Evolutionary conservation across 2,329 filamentous ascomycete species (phyloP), one percentile per base, ranked within the genome.

Genomic region (Thelonectria rubi): DNA sequence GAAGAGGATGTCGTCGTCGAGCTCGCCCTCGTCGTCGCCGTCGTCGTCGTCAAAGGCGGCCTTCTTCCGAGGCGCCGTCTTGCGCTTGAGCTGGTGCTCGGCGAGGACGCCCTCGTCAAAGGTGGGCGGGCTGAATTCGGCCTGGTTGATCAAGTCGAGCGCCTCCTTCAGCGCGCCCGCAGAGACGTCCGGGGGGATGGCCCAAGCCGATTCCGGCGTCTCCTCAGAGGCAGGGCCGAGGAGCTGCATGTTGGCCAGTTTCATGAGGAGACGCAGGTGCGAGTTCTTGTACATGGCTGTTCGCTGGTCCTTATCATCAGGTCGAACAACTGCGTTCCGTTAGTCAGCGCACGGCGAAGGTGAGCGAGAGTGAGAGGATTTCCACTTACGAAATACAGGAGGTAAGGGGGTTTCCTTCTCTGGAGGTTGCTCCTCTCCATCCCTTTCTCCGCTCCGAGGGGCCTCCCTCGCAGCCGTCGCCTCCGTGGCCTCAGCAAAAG

Each of bases 221-320:
- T 97, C 92, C 43, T 93, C 89, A 3, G 82, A 70, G 0, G 76
- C 76, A 1, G 82, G 80, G 0, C 78, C 76, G 9, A 84, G 76
- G 4, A 89, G 84, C 70, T 90, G 83, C 63, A 96, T 86, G 1
- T 91, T 91, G 17, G 90, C 82, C 0, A 95, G 82, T 1, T 83
- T 89, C 85, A 98, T 90, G 3, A 99, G 84, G 2, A 98, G 87
- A 34, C 94, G 90, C 2, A 98, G 84, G 71, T 94, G 90, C 10
- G 91, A 89, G 76, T 98, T 96, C 73, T 93, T 96, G 81, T 96
- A 96, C 78, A 97, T 88, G 24, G 92, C 90, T 20, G 84, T 84
- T 52, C 88, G 88, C 42, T 88, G 87, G 50, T 86, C 82, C 47
- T 91, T 86, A 43, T 85, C 87, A 59, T 90, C 87, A 0, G 91